Conservation (phyloP, 805 yeast genomes). For the Pichia paraexigua region DNA sequence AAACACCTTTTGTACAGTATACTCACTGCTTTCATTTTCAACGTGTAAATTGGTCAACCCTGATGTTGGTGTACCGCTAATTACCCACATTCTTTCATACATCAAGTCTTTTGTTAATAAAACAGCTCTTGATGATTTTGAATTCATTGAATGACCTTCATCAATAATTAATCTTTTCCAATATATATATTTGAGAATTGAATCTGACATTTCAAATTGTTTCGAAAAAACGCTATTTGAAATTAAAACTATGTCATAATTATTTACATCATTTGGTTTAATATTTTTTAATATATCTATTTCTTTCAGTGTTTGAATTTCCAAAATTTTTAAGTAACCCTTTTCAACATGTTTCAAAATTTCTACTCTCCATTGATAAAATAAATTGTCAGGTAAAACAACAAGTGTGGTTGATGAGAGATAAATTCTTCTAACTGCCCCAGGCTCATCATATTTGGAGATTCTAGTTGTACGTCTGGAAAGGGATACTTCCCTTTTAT, state of each 20-base stretch:
- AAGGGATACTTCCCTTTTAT: slow-evolving; percentile 9
- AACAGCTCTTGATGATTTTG: slow-evolving; percentile 43
- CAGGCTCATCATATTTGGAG: slow-evolving; percentile 2
- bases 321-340: slow-evolving; percentile 31
- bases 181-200: slow-evolving; percentile 36
- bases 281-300: slow-evolving; percentile 29
- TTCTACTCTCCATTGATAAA: slow-evolving; percentile 59
- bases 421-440: slow-evolving; percentile 25
- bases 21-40: slow-evolving; percentile 29
- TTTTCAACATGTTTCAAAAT: slow-evolving; percentile 44
- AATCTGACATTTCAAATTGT: slow-evolving; percentile 29
- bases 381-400: slow-evolving; percentile 58
- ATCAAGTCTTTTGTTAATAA: slow-evolving; percentile 38
- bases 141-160: slow-evolving; percentile 62
- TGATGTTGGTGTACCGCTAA: slow-evolving; percentile 69
- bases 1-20: slow-evolving; percentile 42
- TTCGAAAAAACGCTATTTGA: slow-evolving; percentile 39
- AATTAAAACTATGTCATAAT: slow-evolving; percentile 46
- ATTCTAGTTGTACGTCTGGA: slow-evolving; percentile 13
- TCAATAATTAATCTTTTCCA: slow-evolving; percentile 72
- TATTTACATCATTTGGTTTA: slow-evolving; percentile 23
- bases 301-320: slow-evolving; percentile 23
- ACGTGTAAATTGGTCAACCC: slow-evolving; percentile 56
- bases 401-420: slow-evolving; percentile 49
- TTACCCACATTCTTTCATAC: slow-evolving; percentile 65